Percentiles rank a stretch among this genome's conserved stretches.
phyloP scores from a whole-genome alignment of 2,329 filamentous ascomycete species.

The Trichoderma sp. region DNA sequence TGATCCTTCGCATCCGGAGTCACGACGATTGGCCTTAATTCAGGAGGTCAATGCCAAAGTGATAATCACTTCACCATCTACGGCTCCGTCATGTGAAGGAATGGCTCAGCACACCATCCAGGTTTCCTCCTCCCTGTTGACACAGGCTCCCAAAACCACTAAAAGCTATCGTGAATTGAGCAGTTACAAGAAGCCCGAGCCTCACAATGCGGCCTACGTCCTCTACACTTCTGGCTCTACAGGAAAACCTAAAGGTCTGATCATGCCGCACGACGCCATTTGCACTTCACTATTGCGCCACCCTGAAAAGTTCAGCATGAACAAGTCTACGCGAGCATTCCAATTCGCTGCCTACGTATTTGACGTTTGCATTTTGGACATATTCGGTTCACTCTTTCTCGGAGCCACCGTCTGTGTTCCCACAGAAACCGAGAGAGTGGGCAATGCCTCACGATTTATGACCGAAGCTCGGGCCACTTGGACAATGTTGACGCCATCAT shows the following conservation, averaged over 20 bases:
- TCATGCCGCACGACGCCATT: background rate
- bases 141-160: background rate
- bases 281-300: background rate
- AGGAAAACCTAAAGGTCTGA: constrained; percentile 26
- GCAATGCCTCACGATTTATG: constrained; percentile 17
- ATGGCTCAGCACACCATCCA: background rate
- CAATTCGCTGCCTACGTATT: constrained; percentile 15
- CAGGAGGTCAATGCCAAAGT: constrained; percentile 15
- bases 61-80: constrained; percentile 17
- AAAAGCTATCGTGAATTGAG: background rate
- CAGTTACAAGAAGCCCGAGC: background rate
- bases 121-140: background rate
- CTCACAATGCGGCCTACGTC: constrained; percentile 17
- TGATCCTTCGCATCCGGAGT: constrained; percentile 7
- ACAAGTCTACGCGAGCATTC: background rate
- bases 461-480: background rate
- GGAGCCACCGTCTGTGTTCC: constrained; percentile 26
- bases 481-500: constrained; percentile 20
- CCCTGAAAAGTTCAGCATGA: background rate
- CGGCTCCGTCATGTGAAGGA: background rate
- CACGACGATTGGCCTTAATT: constrained; percentile 13
- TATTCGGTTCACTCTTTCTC: background rate
- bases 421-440: constrained; percentile 18
- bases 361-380: background rate
- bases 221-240: constrained; percentile 26